phyloP scores from a whole-genome alignment of 2,329 filamentous ascomycete genomes.

The Penicillium janthinellum region DNA sequence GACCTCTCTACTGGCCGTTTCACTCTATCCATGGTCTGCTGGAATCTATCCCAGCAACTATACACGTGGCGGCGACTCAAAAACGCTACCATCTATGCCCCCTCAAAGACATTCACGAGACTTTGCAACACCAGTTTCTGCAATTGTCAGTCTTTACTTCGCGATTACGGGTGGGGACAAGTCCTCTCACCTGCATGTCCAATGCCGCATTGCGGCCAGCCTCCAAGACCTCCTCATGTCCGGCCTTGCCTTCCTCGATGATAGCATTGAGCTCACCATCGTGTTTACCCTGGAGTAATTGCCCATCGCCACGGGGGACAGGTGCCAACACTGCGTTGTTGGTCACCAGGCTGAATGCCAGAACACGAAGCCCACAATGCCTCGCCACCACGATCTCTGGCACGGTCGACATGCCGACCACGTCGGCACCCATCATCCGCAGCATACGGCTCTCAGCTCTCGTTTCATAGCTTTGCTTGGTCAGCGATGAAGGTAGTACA shows the following conservation, averaged over 20 bases:
- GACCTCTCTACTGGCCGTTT: not conserved
- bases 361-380: constrained; percentile 63
- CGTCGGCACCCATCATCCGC: constrained; percentile 62
- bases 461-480: constrained; percentile 59
- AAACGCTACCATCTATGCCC: not conserved
- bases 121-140: constrained; percentile 42
- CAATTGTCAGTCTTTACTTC: constrained; percentile 21
- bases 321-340: constrained; percentile 64
- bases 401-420: constrained; percentile 72
- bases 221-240: constrained; percentile 67
- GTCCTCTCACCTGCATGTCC: constrained; percentile 60
- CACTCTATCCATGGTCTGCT: not conserved
- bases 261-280: constrained; percentile 56
- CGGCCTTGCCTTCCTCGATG: constrained; percentile 62
- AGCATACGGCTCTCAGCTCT: constrained; percentile 67
- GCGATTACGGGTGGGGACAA: not conserved
- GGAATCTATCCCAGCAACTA: not conserved
- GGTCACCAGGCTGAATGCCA: constrained; percentile 68
- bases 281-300: constrained; percentile 53
- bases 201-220: constrained; percentile 61
- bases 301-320: constrained; percentile 60
- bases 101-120: constrained; percentile 34
- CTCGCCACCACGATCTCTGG: constrained; percentile 68
- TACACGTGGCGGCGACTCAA: not conserved
- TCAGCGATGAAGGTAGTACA: constrained; percentile 17